Conservation (phyloP, 495 filamentous ascomycete species). For the Penicillium nucicola region DNA sequence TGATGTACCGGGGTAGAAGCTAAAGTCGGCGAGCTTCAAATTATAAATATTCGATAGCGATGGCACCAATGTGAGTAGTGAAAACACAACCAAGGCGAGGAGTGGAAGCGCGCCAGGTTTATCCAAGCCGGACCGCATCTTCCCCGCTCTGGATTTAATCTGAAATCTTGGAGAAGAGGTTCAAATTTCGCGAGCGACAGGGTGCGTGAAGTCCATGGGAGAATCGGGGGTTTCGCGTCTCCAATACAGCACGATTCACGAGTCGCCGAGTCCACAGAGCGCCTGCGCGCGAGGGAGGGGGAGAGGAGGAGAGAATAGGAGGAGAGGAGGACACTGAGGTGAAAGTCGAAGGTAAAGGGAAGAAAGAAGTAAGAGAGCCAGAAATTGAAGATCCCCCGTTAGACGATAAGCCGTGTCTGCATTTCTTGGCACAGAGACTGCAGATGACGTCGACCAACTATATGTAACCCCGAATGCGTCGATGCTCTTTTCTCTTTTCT, state of each 20-base stretch:
- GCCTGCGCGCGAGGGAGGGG: conserved; percentile 2
- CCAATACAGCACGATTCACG: conserved; percentile 6
- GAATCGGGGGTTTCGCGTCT: background rate
- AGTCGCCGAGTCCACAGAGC: background rate
- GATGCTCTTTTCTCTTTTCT: too few species aligned
- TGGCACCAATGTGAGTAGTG: conserved; percentile 35
- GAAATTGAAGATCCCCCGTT: too few species aligned
- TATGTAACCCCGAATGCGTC: too few species aligned
- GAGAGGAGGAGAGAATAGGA: too few species aligned
- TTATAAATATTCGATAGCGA: conserved; percentile 33
- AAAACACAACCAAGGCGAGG: conserved; percentile 35
- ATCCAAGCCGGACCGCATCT: conserved; percentile 39
- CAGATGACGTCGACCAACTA: too few species aligned
- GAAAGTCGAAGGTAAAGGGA: too few species aligned
- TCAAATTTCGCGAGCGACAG: conserved; percentile 3
- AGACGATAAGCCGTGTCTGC: too few species aligned
- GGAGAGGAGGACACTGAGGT: too few species aligned
- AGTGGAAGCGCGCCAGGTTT: conserved; percentile 41
- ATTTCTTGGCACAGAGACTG: too few species aligned
- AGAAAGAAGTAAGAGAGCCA: too few species aligned
- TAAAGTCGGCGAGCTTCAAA: conserved; percentile 29
- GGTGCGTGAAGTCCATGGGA: conserved; percentile 17
- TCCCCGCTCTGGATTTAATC: conserved; percentile 17
- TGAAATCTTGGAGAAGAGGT: conserved; percentile 1
- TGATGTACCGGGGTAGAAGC: conserved; percentile 19